These are phyloP conservation scores for Isabelozyma heimii DNA, from an alignment of 805 yeast species.

Conservation along the genomic window DNA sequence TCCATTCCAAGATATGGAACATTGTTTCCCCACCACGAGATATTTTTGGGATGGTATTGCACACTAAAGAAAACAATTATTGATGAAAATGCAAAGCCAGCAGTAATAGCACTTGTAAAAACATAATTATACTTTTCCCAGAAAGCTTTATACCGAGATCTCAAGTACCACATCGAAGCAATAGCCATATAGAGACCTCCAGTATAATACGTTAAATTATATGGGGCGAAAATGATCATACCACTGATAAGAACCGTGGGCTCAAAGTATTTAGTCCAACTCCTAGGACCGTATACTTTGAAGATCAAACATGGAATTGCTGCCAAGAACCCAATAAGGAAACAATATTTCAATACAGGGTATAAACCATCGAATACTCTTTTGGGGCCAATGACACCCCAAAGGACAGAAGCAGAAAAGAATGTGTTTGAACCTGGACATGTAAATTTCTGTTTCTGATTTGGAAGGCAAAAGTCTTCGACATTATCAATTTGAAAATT, in stretches of 20 bases:
- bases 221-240: slow-evolving; percentile 28
- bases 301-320: slow-evolving; percentile 16
- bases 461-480: slow-evolving; percentile 35
- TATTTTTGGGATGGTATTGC: slow-evolving; percentile 25
- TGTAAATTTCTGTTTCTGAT: slow-evolving; percentile 45
- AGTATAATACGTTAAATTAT: slow-evolving; percentile 28
- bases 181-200: slow-evolving; percentile 24
- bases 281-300: slow-evolving; percentile 13
- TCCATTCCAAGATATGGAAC: slow-evolving; percentile 10
- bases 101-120: slow-evolving; percentile 25
- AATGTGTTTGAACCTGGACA: slow-evolving; percentile 32
- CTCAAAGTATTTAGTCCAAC: slow-evolving; percentile 24
- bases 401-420: slow-evolving; percentile 55
- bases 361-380: slow-evolving; percentile 28
- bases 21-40: slow-evolving; percentile 30
- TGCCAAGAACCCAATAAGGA: slow-evolving; percentile 30
- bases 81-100: slow-evolving; percentile 34
- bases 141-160: slow-evolving; percentile 23
- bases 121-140: slow-evolving; percentile 37
- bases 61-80: slow-evolving; percentile 38
- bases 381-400: slow-evolving; percentile 63
- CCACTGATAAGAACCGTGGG: slow-evolving; percentile 33
- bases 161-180: slow-evolving; percentile 27
- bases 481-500: slow-evolving; percentile 29
- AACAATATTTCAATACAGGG: slow-evolving; percentile 31